Base-by-base conservation (phyloP, 495 filamentous ascomycete species). In the Aspergillus asperescens region DNA sequence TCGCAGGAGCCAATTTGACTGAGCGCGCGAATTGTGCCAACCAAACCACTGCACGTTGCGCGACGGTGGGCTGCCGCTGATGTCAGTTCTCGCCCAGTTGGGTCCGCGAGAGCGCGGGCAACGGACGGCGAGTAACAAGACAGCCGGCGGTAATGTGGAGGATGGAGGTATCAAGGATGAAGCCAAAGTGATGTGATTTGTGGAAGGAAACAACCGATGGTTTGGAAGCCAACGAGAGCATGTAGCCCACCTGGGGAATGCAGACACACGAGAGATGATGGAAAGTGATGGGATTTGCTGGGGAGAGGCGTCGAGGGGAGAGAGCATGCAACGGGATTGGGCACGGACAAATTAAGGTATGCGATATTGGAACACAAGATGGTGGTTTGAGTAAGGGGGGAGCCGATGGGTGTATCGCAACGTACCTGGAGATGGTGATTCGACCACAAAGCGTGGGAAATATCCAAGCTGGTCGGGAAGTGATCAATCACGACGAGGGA, bases 51-150 rank as follows among this genome's bases (percentile, higher is more conserved):
- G 52, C 39, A 57, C 56, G 57, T 48, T 58, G 52, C 56, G 61
- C 59, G 51, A 57, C 54, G 48, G 63, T 57, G 57, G 52, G 57
- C 55, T 57, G 64, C 60, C 62, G 55, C 66, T 67, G 62, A 69
- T 68, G 65, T 66, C 63, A 67, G 58, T 58, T 57, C 47, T 29
- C 53, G 42, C 25, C 56, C 61, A 58, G 61, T 45, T 62, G 62
- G 61, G 62, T 58, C 65, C 62, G 59, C 41, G 48, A 58, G 41
- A 55, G 51, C n/a, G 29, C 47, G 55, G 48, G 19, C 25, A 45
- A 40, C 40, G 31, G 54, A 37, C 28, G 48, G 46, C 50, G 46
- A 52, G 43, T 46, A 40, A 42, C 38, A 28, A 55, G 23, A 15
- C 32, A 38, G 43, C 20, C 16, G 48, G 44, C 29, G 39, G 29